Base-by-base conservation (phyloP, 768 basidiomycete genomes). In the Phlebiopsis flavidoalba region DNA sequence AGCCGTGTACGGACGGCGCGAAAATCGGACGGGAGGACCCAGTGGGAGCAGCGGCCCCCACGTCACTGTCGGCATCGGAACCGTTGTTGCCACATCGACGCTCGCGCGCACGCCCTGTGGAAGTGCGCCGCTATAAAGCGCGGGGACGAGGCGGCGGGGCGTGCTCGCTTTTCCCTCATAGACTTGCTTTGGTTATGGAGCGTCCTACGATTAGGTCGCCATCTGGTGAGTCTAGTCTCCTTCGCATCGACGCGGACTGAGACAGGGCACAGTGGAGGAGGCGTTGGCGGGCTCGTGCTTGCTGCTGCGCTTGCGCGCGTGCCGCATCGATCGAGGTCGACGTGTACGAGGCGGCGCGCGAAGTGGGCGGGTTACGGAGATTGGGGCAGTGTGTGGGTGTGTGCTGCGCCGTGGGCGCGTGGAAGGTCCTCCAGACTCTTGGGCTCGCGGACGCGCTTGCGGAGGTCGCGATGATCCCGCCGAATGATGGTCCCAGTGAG, bases 141-240 rank as follows among this genome's bases (percentile, higher is more conserved):
- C n/a, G n/a, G n/a, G n/a, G n/a, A n/a, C n/a, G n/a, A n/a, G n/a
- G n/a, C n/a, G n/a, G n/a, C n/a, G n/a, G n/a, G n/a, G n/a, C n/a
- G n/a, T n/a, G n/a, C n/a, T n/a, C n/a, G n/a, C n/a, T n/a, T n/a
- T n/a, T n/a, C n/a, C n/a, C n/a, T n/a, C n/a, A n/a, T n/a, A n/a
- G n/a, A n/a, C n/a, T n/a, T n/a, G n/a, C 53, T 57, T 59, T 35
- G 8, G n/a, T n/a, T 26, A 60, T 60, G 40, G 3, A 3, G 12
- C 40, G 40, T 8, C 40, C 40, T 17, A 17, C 40, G 17, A 71
- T 84, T 62, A 74, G 64, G 80, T 85, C 57, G 83, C 78, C 19
- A 81, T 85, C 46, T 84, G 83, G 84, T 85, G 63, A 61, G 76
- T 72, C 53, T 19, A 31, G 10, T 31, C 22, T 4, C 56, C n/a